phyloP scores from a whole-genome alignment of 2,329 filamentous ascomycete genomes.

The Phyllosticta ampelicida region DNA sequence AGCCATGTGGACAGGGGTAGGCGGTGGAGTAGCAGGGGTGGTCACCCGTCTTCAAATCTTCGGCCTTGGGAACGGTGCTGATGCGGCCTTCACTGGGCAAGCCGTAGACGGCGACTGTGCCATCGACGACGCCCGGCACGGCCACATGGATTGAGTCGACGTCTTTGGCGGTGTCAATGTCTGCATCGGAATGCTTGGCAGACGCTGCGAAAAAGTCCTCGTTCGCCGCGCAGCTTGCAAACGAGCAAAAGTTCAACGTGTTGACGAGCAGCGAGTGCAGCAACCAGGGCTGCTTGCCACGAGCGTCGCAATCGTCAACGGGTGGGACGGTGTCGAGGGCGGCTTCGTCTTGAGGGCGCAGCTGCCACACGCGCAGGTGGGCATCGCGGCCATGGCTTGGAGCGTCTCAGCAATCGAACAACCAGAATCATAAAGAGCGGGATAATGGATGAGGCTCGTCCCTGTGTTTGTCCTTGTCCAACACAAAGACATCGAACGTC shows the following conservation, averaged over 20 bases:
- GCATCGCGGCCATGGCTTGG: constrained; percentile 81
- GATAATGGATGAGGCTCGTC: too few species aligned
- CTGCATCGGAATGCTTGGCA: too few species aligned
- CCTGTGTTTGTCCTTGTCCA: too few species aligned
- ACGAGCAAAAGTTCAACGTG: constrained; percentile 89
- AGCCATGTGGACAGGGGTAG: neutral
- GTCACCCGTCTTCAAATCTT: constrained; percentile 32
- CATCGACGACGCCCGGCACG: constrained; percentile 50
- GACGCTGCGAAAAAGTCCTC: constrained; percentile 11
- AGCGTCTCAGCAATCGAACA: too few species aligned
- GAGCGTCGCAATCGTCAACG: constrained; percentile 45
- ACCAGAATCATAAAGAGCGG: too few species aligned
- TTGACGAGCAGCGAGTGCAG: constrained; percentile 76
- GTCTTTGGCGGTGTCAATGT: neutral
- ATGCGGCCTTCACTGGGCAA: constrained; percentile 65
- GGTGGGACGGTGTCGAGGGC: constrained; percentile 59
- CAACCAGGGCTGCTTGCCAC: constrained; percentile 65
- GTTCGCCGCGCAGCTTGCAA: constrained; percentile 47
- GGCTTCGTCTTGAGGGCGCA: constrained; percentile 50
- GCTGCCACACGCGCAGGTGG: constrained; percentile 73
- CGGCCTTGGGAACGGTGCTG: constrained; percentile 42
- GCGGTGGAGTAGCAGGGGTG: neutral
- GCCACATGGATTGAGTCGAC: constrained; percentile 46
- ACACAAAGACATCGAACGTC: too few species aligned
- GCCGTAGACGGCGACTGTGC: constrained; percentile 67